Evolutionary conservation across 768 basidiomycete species (phyloP).

Genomic region (Naganishia antarctica): DNA sequence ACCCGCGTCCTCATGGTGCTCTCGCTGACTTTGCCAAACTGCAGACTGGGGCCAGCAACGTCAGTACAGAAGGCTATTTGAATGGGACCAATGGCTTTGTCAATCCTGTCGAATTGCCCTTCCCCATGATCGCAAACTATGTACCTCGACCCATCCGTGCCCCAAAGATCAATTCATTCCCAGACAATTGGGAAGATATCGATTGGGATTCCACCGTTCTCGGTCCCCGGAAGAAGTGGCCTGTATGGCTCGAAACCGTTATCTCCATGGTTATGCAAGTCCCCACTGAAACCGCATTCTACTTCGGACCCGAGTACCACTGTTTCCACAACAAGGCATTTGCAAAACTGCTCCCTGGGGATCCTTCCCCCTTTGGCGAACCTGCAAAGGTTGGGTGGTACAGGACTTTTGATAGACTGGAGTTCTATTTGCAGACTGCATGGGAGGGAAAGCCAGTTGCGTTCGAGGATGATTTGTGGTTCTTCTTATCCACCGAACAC

Average conservation of each 20-base stretch:
- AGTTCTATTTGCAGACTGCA: constrained; percentile 10
- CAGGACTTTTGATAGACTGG: constrained; percentile 15
- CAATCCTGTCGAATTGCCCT: constrained; percentile 14
- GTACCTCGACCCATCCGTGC: not conserved
- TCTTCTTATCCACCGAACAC: constrained; percentile 13
- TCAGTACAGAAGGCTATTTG: not conserved
- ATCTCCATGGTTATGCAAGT: constrained; percentile 12
- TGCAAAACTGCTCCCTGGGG: constrained; percentile 5
- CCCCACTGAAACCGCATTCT: constrained; percentile 13
- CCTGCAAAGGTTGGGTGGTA: constrained; percentile 19
- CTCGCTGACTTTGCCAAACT: too few species aligned
- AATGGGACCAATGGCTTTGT: constrained; percentile 11
- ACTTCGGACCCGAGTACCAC: constrained; percentile 12
- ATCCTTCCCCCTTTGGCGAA: constrained; percentile 13
- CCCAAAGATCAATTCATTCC: not conserved
- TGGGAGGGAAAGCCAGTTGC: constrained; percentile 12
- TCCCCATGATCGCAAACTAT: constrained; percentile 1
- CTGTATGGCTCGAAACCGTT: constrained; percentile 6
- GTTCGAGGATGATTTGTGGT: constrained; percentile 17
- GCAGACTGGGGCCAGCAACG: not conserved
- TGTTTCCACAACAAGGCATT: constrained; percentile 21
- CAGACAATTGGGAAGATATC: constrained; percentile 17
- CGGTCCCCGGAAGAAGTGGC: constrained; percentile 3
- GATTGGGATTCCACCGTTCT: constrained; percentile 10
- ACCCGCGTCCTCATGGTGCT: too few species aligned